A percentile compares a stretch with the other conserved stretches of the same genome.
Conservation (phyloP, 495 filamentous ascomycete genomes). For the Trichoderma reesei region DNA sequence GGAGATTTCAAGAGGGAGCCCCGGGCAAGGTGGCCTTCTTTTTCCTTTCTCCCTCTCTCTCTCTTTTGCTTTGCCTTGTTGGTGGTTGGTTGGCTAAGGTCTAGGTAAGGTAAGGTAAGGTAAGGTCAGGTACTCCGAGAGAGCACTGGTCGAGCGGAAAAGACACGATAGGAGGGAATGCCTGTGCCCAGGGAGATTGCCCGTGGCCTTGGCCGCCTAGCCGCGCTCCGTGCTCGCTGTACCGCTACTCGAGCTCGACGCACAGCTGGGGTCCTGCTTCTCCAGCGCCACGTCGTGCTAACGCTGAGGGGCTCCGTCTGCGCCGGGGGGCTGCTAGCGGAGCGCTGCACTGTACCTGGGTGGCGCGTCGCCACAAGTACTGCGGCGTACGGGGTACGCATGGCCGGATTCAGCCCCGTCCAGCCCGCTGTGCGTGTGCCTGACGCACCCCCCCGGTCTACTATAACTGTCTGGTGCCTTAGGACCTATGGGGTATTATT, state of each 20-base stretch:
- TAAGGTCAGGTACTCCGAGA: background rate
- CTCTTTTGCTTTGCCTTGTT: background rate
- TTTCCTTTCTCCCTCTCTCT: background rate
- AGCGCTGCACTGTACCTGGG: too few relatives aligned
- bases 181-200: background rate
- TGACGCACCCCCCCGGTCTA: background rate
- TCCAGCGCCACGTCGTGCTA: background rate
- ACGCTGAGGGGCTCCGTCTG: too few relatives aligned
- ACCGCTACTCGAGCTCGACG: background rate
- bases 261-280: background rate
- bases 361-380: background rate
- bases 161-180: slow-evolving; percentile 7
- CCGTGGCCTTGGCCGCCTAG: background rate
- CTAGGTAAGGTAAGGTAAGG: background rate
- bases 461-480: too few relatives aligned
- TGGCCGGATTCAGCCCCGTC: background rate
- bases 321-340: too few relatives aligned
- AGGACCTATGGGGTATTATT: too few relatives aligned
- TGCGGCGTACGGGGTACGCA: background rate
- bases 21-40: background rate
- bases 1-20: background rate
- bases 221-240: background rate
- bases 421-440: background rate
- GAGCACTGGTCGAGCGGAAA: background rate
- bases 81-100: background rate